These are phyloP conservation scores for Lumnitzera littorea DNA, from an alignment of 345 rosid species.

Conservation along the genomic window DNA sequence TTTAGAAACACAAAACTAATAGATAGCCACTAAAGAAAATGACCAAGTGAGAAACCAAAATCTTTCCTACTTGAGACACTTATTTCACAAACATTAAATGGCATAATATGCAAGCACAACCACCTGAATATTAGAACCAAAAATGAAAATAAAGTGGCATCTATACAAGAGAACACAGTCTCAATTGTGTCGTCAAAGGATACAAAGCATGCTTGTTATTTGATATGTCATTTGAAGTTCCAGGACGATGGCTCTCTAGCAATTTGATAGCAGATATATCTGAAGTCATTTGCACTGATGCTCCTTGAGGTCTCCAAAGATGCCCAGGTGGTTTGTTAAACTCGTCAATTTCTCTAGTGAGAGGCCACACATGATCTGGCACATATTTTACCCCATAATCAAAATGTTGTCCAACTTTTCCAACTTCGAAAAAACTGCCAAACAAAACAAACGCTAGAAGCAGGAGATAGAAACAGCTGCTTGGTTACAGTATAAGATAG, in stretches of 20 bases:
- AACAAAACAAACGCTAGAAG: constrained; percentile 36
- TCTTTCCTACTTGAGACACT: too few relatives aligned
- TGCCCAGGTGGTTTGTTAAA: constrained; percentile 26
- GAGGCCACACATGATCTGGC: constrained; percentile 51
- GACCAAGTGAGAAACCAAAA: too few relatives aligned
- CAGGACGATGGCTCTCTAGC: constrained; percentile 21
- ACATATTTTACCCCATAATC: constrained; percentile 26
- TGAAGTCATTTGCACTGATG: constrained; percentile 27
- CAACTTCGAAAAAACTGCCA: constrained; percentile 65
- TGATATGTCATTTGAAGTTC: constrained; percentile 14
- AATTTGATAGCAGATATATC: constrained; percentile 49
- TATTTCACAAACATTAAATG: too few relatives aligned
- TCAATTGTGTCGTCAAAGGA: constrained; percentile 28
- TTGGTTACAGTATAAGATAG: not conserved
- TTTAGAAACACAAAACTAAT: too few relatives aligned
- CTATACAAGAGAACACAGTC: too few relatives aligned
- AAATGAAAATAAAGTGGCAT: not conserved
- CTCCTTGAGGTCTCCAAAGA: constrained; percentile 31
- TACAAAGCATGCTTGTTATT: constrained; percentile 45
- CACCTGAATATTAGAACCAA: not conserved
- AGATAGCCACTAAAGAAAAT: too few relatives aligned
- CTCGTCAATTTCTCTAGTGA: constrained; percentile 15
- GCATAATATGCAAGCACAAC: not conserved
- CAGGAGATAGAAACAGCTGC: constrained; percentile 20
- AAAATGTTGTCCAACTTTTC: constrained; percentile 36